Conservation (phyloP, 164 flowering plant genomes). For the Chloranthus sessilifolius region DNA sequence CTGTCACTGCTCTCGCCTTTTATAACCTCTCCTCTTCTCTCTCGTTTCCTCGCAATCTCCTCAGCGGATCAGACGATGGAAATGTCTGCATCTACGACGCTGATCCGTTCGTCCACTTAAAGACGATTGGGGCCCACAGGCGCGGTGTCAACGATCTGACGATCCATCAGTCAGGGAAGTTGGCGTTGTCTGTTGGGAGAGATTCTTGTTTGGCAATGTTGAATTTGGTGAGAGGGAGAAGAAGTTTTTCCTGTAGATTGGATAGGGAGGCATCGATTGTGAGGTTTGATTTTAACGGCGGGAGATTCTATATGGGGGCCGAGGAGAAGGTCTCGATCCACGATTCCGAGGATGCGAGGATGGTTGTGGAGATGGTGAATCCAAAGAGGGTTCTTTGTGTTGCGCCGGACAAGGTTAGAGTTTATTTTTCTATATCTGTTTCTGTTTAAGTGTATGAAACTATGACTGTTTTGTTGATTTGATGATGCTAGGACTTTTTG, state of each 20-base stretch:
- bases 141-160: slow-evolving; percentile 54
- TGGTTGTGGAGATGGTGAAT: slow-evolving; percentile 49
- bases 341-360: slow-evolving; percentile 70
- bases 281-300: slow-evolving; percentile 46
- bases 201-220: slow-evolving; percentile 78
- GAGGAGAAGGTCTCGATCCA: slow-evolving; percentile 67
- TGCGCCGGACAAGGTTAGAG: slow-evolving; percentile 53
- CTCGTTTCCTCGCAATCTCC: slow-evolving; percentile 75
- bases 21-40: slow-evolving; percentile 40
- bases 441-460: neutral
- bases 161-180: slow-evolving; percentile 68
- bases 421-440: neutral
- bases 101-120: slow-evolving; percentile 71
- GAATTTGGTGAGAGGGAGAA: slow-evolving; percentile 77
- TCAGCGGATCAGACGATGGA: slow-evolving; percentile 70
- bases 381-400: slow-evolving; percentile 61
- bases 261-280: slow-evolving; percentile 64
- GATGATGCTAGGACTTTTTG: neutral
- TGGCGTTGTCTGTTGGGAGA: slow-evolving; percentile 67
- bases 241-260: slow-evolving; percentile 69
- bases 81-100: slow-evolving; percentile 67
- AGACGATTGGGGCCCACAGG: slow-evolving; percentile 48
- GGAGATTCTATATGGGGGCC: slow-evolving; percentile 56
- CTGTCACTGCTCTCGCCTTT: slow-evolving; percentile 70
- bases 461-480: neutral